phyloP scores from a whole-genome alignment of 176 grass and related monocot species.

The Musa beccarii region DNA sequence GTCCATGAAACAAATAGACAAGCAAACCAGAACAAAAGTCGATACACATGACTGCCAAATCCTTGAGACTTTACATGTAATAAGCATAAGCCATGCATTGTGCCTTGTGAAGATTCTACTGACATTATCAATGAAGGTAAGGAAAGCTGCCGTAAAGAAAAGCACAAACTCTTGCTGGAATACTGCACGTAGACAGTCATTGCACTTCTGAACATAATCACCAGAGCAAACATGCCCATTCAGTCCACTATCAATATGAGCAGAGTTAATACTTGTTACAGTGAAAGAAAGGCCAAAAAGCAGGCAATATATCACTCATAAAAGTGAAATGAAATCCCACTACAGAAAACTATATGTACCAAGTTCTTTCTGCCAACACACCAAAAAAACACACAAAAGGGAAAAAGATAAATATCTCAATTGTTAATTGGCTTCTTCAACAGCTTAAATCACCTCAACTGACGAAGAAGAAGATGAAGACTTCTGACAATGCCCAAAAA shows the following conservation, averaged over 20 bases:
- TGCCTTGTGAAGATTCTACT: neutral
- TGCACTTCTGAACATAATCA: neutral
- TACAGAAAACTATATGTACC: too few species aligned
- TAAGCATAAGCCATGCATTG: neutral
- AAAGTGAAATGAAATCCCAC: too few species aligned
- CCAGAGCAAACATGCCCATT: neutral
- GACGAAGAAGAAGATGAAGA: neutral
- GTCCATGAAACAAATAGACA: constrained; percentile 11
- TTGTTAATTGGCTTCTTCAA: constrained; percentile 1
- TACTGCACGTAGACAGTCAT: neutral
- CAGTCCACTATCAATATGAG: neutral
- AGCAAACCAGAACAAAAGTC: constrained; percentile 9
- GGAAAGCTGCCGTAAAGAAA: neutral
- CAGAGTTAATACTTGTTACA: too few species aligned
- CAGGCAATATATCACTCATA: too few species aligned
- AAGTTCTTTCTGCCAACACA: neutral
- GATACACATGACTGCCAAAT: constrained; percentile 4
- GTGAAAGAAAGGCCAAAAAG: too few species aligned
- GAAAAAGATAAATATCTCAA: neutral
- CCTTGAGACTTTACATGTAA: neutral
- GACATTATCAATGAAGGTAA: neutral
- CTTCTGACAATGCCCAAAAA: too few species aligned
- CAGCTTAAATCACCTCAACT: neutral
- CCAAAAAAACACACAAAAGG: neutral
- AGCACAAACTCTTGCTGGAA: neutral